Conservation (phyloP, 768 basidiomycete species). For the Lactifluus echinatus region DNA sequence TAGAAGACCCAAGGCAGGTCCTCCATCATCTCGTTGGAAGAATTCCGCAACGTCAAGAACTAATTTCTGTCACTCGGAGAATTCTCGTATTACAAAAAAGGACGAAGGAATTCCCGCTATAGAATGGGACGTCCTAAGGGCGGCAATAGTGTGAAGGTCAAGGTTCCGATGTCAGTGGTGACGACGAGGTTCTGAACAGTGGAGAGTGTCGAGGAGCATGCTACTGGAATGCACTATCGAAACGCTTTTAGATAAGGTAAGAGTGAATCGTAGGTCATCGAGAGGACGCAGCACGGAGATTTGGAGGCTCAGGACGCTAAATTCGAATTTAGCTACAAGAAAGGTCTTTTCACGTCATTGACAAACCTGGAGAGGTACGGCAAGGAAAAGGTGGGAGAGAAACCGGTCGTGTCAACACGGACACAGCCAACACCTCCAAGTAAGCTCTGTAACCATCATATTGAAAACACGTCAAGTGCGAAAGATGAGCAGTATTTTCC, state of each 20-base stretch:
- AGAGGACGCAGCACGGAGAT: neutral
- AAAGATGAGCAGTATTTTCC: neutral
- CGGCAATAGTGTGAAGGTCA: neutral
- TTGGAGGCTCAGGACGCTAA: rapidly evolving
- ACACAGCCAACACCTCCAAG: neutral
- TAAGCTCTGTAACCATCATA: neutral
- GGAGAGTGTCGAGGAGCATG: neutral
- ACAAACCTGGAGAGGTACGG: neutral
- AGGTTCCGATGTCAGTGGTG: no score
- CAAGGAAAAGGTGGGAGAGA: neutral
- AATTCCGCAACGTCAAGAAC: neutral
- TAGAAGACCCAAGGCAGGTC: neutral
- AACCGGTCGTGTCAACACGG: rapidly evolving
- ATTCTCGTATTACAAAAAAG: neutral
- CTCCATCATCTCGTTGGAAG: neutral
- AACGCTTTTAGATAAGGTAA: neutral
- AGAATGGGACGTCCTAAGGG: no score
- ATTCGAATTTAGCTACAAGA: neutral
- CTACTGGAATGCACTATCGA: neutral
- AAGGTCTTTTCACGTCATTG: neutral
- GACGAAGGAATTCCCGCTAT: neutral
- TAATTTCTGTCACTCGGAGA: neutral
- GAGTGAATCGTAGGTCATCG: neutral
- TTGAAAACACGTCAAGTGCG: neutral
- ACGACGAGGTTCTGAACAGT: neutral